Base-by-base conservation (phyloP, 306 rosid species). In the Sphenostylis stenocarpa region DNA sequence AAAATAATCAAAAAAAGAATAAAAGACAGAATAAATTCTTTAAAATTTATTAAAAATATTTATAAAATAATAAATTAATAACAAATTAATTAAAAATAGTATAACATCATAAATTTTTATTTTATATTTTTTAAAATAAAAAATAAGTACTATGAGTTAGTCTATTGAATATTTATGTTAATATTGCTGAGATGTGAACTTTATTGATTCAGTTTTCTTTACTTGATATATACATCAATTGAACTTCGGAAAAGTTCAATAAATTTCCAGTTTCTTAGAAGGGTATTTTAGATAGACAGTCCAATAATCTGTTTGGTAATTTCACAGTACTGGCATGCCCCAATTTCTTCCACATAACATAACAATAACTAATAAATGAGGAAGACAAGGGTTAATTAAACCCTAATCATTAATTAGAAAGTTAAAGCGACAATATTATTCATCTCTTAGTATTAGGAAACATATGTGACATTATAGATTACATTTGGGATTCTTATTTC, bases 401-500 rank as follows among this genome's bases (percentile, higher is more conserved):
- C 58, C 61, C 61, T 67, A 77, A 20, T 19, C 75, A 77, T 67
- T 43, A 14, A 28, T 73, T 67, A 4, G 45, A 5, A 29, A 5
- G 60, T 56, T 47, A 6, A 69, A 43, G 23, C 2, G 2, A 2
- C 45, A 34, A 61, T 38, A 77, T 79, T 69, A 65, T 73, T 82
- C 28, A 60, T 77, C 23, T 68, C 45, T 70, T 16, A 60, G 69
- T 52, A 67, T 28, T 39, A 72, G 74, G 28, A 72, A 28, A 62
- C 69, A 38, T 38, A 14, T 29, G 6, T 56, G 5, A 64, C 10
- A 49, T 41, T 56, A 33, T 66, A 79, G 65, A 77, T 36, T 58
- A 51, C 56, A 72, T 11, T 60, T 56, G 56, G 58, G 80, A 2
- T 67, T 82, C 17, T 64, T 77, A 71, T 70, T 58, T 48, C 15